Evolutionary conservation across 2,329 filamentous ascomycete genomes (phyloP).

Genomic region (Didymella pomorum): DNA sequence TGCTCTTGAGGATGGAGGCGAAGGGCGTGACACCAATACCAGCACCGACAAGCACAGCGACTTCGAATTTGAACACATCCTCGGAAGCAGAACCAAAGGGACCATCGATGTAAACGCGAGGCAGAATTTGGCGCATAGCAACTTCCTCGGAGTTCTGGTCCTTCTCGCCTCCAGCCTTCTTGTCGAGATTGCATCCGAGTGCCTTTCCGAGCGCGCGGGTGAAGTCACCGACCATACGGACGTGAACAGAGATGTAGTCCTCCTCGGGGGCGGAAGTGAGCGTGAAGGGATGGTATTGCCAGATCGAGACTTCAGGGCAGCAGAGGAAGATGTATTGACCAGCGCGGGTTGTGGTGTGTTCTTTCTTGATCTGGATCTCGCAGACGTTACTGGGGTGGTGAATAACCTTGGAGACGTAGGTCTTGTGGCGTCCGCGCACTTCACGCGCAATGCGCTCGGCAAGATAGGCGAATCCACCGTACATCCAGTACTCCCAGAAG

Average conservation of each 20-base stretch:
- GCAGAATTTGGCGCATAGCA: conserved; percentile 76
- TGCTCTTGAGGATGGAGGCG: conserved; percentile 73
- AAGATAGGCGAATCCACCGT: conserved; percentile 80
- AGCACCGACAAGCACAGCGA: conserved; percentile 60
- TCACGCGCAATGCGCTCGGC: conserved; percentile 81
- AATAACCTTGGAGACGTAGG: conserved; percentile 86
- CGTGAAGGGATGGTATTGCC: conserved; percentile 90
- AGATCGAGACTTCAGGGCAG: conserved; percentile 84
- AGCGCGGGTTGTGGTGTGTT: conserved; percentile 79
- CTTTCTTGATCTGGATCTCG: conserved; percentile 92
- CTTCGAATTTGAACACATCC: conserved; percentile 78
- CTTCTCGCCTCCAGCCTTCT: conserved; percentile 58
- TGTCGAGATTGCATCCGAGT: conserved; percentile 78
- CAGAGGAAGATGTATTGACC: conserved; percentile 89
- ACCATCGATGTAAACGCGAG: conserved; percentile 82
- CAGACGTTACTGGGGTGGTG: conserved; percentile 89
- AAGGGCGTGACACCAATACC: conserved; percentile 63
- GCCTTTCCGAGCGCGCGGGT: conserved; percentile 73
- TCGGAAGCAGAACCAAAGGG: conserved; percentile 87
- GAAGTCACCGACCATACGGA: conserved; percentile 84
- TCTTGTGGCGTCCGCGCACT: conserved; percentile 80
- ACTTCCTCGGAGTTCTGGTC: conserved; percentile 66
- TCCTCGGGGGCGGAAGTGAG: conserved; percentile 87
- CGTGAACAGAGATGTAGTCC: conserved; percentile 87
- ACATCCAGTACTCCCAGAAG: conserved; percentile 92